phyloP scores from a whole-genome alignment of 257 asterid genomes.

The Lithospermum erythrorhizon region DNA sequence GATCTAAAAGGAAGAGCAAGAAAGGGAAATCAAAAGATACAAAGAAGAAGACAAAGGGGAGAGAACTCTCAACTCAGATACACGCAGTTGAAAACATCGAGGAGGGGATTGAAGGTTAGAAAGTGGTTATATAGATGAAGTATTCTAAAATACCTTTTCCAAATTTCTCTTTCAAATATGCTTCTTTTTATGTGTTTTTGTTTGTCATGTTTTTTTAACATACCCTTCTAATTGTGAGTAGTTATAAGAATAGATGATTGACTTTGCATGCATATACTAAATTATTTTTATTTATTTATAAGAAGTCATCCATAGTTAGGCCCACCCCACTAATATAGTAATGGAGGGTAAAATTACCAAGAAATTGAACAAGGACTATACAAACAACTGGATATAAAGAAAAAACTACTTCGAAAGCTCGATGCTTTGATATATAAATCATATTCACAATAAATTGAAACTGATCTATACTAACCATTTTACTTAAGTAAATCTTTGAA shows the following conservation, averaged over 20 bases:
- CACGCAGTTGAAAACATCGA: constrained; percentile 1
- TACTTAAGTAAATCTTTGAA: background rate
- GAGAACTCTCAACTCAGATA: constrained; percentile 1
- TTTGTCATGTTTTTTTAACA: background rate
- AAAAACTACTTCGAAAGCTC: background rate
- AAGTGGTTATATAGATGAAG: background rate
- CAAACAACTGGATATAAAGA: too few species aligned
- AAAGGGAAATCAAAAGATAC: constrained; percentile 8
- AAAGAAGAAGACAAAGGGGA: constrained; percentile 8
- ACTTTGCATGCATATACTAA: too few species aligned
- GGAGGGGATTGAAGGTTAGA: constrained; percentile 11
- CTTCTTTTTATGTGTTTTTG: background rate
- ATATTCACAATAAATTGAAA: background rate
- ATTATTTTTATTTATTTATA: too few species aligned
- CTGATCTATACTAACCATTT: background rate
- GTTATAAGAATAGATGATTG: background rate
- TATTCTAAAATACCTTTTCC: too few species aligned
- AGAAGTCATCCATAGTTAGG: too few species aligned
- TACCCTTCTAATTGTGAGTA: background rate
- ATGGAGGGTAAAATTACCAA: too few species aligned
- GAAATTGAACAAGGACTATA: too few species aligned
- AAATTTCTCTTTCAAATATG: background rate
- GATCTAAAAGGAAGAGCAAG: constrained; percentile 12
- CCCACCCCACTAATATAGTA: too few species aligned
- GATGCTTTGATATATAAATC: too few species aligned